Conservation (phyloP, 192 early-diverging fungal genomes). For the Backusella morwellensis region DNA sequence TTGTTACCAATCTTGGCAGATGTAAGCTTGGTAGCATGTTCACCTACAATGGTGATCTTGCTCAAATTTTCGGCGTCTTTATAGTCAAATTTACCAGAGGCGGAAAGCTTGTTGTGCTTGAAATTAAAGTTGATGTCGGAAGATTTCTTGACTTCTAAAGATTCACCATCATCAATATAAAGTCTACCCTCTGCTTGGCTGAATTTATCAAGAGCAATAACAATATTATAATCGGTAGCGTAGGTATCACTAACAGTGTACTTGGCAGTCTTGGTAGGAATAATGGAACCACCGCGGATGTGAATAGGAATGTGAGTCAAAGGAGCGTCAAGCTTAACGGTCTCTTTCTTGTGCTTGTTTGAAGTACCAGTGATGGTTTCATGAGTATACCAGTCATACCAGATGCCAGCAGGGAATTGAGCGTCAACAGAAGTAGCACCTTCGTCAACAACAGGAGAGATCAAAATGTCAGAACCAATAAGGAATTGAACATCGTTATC, state of each 20-base stretch:
- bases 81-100: slow-evolving; percentile 24
- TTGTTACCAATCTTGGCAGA: background rate
- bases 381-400: slow-evolving; percentile 61
- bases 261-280: slow-evolving; percentile 49
- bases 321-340: slow-evolving; percentile 39
- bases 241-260: slow-evolving; percentile 49
- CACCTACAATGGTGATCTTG: slow-evolving; percentile 14
- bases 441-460: slow-evolving; percentile 54
- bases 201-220: slow-evolving; percentile 51
- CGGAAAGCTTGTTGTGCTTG: slow-evolving; percentile 18
- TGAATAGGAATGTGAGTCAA: slow-evolving; percentile 58
- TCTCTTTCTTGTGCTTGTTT: slow-evolving; percentile 20
- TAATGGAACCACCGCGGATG: slow-evolving; percentile 56
- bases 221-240: slow-evolving; percentile 37
- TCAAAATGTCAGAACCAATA: slow-evolving; percentile 53
- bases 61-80: background rate
- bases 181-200: slow-evolving; percentile 50
- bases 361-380: slow-evolving; percentile 11
- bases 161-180: slow-evolving; percentile 64
- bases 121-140: slow-evolving; percentile 18
- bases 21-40: background rate
- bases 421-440: slow-evolving; percentile 52
- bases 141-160: slow-evolving; percentile 26
- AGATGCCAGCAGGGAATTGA: slow-evolving; percentile 58
- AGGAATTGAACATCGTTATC: slow-evolving; percentile 62